A percentile compares a stretch with the other conserved stretches of the same genome.
Conservation (phyloP, 225 moss, liverwort and hornwort species). For the Physcomitrellopsis africana region DNA sequence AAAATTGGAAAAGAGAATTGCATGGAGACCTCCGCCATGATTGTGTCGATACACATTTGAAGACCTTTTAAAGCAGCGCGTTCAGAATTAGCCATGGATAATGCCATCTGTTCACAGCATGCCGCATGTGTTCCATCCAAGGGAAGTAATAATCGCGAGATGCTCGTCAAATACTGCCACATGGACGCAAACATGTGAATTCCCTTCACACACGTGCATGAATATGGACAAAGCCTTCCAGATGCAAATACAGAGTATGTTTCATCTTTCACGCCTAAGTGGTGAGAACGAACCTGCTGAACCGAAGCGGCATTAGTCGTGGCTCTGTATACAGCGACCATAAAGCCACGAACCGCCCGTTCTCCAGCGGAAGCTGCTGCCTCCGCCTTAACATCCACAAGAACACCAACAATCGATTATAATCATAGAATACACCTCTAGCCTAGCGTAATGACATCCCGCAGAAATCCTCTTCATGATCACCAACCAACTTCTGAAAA, state of each 20-base stretch:
- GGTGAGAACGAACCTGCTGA: slow-evolving; percentile 70
- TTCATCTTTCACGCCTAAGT: neutral
- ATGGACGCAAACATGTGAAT: slow-evolving; percentile 24
- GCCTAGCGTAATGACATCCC: neutral
- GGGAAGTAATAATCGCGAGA: slow-evolving; percentile 78
- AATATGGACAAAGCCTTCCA: slow-evolving; percentile 1
- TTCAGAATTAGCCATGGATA: slow-evolving; percentile 90
- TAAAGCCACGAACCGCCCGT: slow-evolving; percentile 89
- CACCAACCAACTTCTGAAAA: neutral
- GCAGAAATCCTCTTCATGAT: neutral
- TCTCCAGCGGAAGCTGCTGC: slow-evolving; percentile 96
- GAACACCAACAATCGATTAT: slow-evolving; percentile 13
- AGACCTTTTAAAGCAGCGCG: slow-evolving; percentile 94
- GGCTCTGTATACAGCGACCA: slow-evolving; percentile 84
- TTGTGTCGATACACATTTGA: slow-evolving; percentile 94
- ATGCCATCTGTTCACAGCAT: slow-evolving; percentile 99
- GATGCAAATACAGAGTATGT: neutral
- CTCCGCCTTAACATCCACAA: slow-evolving; percentile 68
- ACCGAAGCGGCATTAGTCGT: slow-evolving; percentile 84
- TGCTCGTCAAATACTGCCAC: slow-evolving; percentile 84
- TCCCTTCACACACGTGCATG: neutral
- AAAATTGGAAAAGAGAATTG: slow-evolving; percentile 28
- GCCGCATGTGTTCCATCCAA: slow-evolving; percentile 97
- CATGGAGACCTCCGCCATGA: slow-evolving; percentile 85
- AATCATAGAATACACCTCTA: slow-evolving; percentile 7